Conservation (phyloP, 768 basidiomycete species). For the Amanita inopinata region DNA sequence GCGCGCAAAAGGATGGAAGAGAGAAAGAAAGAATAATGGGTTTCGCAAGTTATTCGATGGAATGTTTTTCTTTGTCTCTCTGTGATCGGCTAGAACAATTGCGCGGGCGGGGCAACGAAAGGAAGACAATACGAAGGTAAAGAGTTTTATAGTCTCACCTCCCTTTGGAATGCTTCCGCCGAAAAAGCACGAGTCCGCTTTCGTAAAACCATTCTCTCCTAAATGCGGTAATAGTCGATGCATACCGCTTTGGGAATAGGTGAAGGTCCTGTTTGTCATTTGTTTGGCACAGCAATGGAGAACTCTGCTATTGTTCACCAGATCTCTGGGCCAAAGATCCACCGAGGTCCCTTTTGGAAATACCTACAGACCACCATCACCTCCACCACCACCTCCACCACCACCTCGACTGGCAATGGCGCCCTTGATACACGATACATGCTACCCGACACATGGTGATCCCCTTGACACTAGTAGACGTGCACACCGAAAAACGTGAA, state of each 20-base stretch:
- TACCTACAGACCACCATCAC: too few species aligned
- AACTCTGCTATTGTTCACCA: conserved; percentile 31
- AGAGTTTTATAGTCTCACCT: conserved; percentile 42
- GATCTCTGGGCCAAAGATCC: too few species aligned
- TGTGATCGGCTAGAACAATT: conserved; percentile 51
- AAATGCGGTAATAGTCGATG: conserved; percentile 21
- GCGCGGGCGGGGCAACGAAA: conserved; percentile 52
- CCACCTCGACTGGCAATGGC: too few species aligned
- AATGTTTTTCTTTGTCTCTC: conserved; percentile 42
- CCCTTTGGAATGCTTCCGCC: conserved; percentile 27
- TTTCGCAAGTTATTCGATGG: conserved; percentile 32
- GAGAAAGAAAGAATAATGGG: conserved; percentile 34
- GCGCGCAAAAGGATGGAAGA: conserved; percentile 18
- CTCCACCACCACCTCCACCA: too few species aligned
- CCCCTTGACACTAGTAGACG: too few species aligned
- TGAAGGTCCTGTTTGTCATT: conserved; percentile 19
- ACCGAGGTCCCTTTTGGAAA: too few species aligned
- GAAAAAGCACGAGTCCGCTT: conserved; percentile 27
- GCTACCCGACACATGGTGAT: too few species aligned
- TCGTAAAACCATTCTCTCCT: conserved; percentile 28
- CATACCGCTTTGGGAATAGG: conserved; percentile 28
- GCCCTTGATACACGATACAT: too few species aligned
- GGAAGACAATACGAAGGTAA: conserved; percentile 46
- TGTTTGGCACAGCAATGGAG: conserved; percentile 33
- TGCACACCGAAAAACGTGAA: too few species aligned